Conservation (phyloP, 306 rosid genomes). For the Urtica urens region DNA sequence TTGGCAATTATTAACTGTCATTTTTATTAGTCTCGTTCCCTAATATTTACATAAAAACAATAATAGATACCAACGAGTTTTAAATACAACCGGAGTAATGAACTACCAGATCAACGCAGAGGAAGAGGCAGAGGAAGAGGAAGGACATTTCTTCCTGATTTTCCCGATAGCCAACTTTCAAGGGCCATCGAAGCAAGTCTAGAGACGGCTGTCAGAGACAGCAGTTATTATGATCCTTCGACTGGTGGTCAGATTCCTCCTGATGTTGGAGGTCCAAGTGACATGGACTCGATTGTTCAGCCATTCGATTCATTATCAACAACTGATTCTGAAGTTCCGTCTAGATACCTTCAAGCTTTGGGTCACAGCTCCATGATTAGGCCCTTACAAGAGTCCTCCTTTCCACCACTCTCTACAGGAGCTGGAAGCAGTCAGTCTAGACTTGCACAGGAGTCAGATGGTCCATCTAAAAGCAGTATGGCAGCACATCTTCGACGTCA, state of each 20-base stretch:
- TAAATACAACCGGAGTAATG: slow-evolving; percentile 40
- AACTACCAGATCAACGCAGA: slow-evolving; percentile 62
- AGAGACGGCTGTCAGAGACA: slow-evolving; percentile 51
- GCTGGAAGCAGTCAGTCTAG: slow-evolving; percentile 45
- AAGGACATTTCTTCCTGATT: slow-evolving; percentile 48
- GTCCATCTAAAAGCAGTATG: slow-evolving; percentile 52
- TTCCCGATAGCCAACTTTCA: slow-evolving; percentile 63
- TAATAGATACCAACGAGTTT: slow-evolving; percentile 88
- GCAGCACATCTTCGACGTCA: slow-evolving; percentile 73
- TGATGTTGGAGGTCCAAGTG: slow-evolving; percentile 29
- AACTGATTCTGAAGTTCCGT: slow-evolving; percentile 42
- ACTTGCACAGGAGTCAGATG: slow-evolving; percentile 42
- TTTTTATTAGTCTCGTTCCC: slow-evolving; percentile 1
- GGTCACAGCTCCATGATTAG: slow-evolving; percentile 41
- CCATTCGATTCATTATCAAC: slow-evolving; percentile 50
- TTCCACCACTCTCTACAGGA: slow-evolving; percentile 67
- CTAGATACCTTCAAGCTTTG: slow-evolving; percentile 84
- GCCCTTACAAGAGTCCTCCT: slow-evolving; percentile 53
- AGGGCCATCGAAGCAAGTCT: slow-evolving; percentile 80
- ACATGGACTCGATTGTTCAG: slow-evolving; percentile 43
- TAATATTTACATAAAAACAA: background rate
- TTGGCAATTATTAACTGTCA: slow-evolving; percentile 2
- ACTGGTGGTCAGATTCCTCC: slow-evolving; percentile 34
- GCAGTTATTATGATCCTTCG: slow-evolving; percentile 22
- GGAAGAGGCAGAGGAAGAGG: slow-evolving; percentile 58